Evolutionary conservation across 31 red algal genomes (phyloP).

Genomic region (Odonthalia washingtoniensis): DNA sequence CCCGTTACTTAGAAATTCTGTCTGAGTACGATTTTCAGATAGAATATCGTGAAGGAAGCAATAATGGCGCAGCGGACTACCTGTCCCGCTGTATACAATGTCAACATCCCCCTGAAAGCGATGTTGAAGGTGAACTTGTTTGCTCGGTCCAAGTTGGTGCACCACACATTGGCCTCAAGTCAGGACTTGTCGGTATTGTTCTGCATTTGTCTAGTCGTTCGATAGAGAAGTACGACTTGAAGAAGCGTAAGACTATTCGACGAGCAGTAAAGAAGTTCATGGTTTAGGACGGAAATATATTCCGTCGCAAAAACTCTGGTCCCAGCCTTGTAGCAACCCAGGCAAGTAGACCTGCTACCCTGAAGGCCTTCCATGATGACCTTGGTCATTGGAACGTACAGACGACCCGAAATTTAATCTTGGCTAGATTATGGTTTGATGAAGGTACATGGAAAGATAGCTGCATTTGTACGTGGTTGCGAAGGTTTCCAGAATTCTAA

Average conservation of each 20-base stretch:
- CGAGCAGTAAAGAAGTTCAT: conserved; percentile 27
- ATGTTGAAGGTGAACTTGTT: not conserved
- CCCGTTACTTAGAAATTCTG: conserved; percentile 28
- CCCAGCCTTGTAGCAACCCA: no score
- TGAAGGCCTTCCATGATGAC: conserved; percentile 34
- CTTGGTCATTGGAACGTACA: conserved; percentile 34
- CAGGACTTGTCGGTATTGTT: not conserved
- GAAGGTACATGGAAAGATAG: not conserved
- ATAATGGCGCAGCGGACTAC: conserved; percentile 24
- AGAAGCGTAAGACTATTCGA: not conserved
- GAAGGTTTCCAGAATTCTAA: not conserved
- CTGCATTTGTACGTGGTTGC: conserved; percentile 6
- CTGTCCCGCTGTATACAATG: not conserved
- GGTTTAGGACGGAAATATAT: no score
- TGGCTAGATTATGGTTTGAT: conserved; percentile 39
- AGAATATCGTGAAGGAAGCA: not conserved
- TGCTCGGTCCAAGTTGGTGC: not conserved
- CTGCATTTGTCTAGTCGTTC: not conserved
- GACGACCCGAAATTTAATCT: conserved; percentile 5
- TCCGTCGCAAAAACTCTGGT: no score
- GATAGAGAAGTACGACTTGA: not conserved
- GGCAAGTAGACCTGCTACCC: no score
- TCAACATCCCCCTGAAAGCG: not conserved
- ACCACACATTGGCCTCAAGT: not conserved
- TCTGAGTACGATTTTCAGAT: conserved; percentile 38